Evolutionary conservation across 2,329 filamentous ascomycete species (phyloP).

Genomic region (Fusarium hostae): DNA sequence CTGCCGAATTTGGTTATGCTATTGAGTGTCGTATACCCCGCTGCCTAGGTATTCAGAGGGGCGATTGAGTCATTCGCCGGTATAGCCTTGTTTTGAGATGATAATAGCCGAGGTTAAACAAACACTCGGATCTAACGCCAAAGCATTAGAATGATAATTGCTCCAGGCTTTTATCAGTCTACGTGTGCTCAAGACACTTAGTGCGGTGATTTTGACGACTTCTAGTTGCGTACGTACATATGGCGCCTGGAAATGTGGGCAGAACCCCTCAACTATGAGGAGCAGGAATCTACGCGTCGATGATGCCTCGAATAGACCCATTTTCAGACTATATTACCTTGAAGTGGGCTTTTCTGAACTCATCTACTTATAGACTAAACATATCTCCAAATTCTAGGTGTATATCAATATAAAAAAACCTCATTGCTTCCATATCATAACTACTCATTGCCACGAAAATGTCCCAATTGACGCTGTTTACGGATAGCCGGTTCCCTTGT

Average conservation of each 20-base stretch:
- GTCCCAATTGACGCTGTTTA: background rate
- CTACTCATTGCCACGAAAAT: background rate
- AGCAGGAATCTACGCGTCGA: background rate
- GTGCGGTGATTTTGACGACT: background rate
- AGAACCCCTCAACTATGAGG: background rate
- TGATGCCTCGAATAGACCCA: background rate
- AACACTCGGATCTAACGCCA: fast-evolving
- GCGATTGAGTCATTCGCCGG: background rate
- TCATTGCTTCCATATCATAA: background rate
- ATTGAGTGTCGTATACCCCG: background rate
- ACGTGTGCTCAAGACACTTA: background rate
- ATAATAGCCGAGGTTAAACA: background rate
- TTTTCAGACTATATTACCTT: background rate
- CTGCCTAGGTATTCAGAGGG: background rate
- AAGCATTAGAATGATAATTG: fast-evolving
- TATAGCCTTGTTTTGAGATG: background rate
- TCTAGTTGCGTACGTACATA: background rate
- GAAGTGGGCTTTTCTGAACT: fast-evolving
- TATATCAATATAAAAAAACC: fast-evolving
- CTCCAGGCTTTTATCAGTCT: background rate
- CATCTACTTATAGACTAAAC: background rate
- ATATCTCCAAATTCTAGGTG: background rate
- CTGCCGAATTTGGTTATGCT: background rate
- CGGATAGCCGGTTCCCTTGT: background rate
- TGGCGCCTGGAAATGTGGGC: background rate